Percentiles rank a stretch among this genome's conserved stretches.
These are phyloP conservation scores for Paracoccidioides lutzii DNA, from an alignment of 2,329 filamentous ascomycete genomes.

Conservation along the genomic window DNA sequence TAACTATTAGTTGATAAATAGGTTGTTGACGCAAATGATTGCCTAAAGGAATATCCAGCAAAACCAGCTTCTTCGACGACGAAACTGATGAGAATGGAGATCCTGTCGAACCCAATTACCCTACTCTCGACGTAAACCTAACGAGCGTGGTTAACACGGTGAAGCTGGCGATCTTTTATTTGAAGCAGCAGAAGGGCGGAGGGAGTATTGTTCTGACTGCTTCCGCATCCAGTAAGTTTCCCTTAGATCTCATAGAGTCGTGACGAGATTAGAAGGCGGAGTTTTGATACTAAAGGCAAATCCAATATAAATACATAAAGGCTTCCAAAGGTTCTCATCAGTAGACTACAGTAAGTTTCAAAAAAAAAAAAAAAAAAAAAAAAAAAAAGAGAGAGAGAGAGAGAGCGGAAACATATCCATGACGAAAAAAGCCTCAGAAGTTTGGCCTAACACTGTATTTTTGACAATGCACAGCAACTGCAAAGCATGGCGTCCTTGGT, in stretches of 20 bases:
- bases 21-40: no score
- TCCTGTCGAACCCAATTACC: slow-evolving; percentile 32
- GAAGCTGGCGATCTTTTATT: slow-evolving; percentile 37
- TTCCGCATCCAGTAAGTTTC: slow-evolving; percentile 30
- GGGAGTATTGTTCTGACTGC: slow-evolving; percentile 44
- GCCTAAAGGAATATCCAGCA: slow-evolving; percentile 34
- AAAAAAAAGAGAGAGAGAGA: no score
- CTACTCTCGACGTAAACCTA: slow-evolving; percentile 39
- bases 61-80: slow-evolving; percentile 35
- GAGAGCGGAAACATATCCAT: no score
- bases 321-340: slow-evolving; percentile 37
- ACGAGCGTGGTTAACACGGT: slow-evolving; percentile 39
- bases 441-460: no score
- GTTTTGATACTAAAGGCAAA: no score
- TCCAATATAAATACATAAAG: neutral
- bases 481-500: slow-evolving; percentile 45
- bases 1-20: no score
- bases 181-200: slow-evolving; percentile 36
- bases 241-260: no score
- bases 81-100: slow-evolving; percentile 40
- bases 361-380: no score
- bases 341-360: slow-evolving; percentile 37
- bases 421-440: no score
- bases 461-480: slow-evolving; percentile 24
- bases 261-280: no score